These are phyloP conservation scores for Boletus rubroflammeus DNA, from an alignment of 768 basidiomycete species.

Conservation along the genomic window DNA sequence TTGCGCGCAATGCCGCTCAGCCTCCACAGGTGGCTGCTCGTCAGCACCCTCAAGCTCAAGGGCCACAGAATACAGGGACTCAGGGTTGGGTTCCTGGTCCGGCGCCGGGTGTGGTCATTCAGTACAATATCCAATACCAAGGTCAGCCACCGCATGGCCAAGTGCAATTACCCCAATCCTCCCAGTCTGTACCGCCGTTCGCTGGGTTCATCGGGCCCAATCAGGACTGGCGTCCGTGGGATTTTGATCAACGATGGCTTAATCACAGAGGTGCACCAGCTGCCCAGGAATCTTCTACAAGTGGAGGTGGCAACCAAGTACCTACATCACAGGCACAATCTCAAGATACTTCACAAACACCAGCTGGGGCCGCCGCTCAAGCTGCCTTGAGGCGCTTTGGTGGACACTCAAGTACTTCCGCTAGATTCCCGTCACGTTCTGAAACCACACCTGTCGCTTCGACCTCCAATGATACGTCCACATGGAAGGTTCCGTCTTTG, in stretches of 20 bases:
- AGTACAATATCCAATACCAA: slow-evolving; percentile 64
- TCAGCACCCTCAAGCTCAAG: slow-evolving; percentile 30
- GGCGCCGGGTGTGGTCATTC: slow-evolving; percentile 50
- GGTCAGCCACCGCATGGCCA: slow-evolving; percentile 35
- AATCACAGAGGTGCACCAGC: slow-evolving; percentile 9
- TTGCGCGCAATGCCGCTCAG: slow-evolving; percentile 53
- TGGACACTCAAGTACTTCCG: slow-evolving; percentile 12
- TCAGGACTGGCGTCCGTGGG: slow-evolving; percentile 67
- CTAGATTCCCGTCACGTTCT: neutral
- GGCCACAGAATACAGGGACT: slow-evolving; percentile 31
- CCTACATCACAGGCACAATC: slow-evolving; percentile 7
- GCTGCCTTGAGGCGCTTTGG: slow-evolving; percentile 59
- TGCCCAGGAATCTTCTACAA: slow-evolving; percentile 10
- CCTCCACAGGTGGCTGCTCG: slow-evolving; percentile 33
- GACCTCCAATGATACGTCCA: slow-evolving; percentile 6
- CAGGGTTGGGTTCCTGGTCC: slow-evolving; percentile 36
- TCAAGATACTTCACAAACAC: slow-evolving; percentile 23
- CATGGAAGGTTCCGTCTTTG: slow-evolving; percentile 25
- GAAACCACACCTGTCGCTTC: slow-evolving; percentile 7
- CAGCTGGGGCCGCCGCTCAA: slow-evolving; percentile 57
- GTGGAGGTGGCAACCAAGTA: neutral
- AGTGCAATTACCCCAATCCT: slow-evolving; percentile 27
- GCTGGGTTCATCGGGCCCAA: slow-evolving; percentile 62
- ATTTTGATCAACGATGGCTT: slow-evolving; percentile 35
- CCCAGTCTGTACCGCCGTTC: slow-evolving; percentile 49